phyloP scores from a whole-genome alignment of 2,329 filamentous ascomycete genomes.

The Sporothrix pallida region DNA sequence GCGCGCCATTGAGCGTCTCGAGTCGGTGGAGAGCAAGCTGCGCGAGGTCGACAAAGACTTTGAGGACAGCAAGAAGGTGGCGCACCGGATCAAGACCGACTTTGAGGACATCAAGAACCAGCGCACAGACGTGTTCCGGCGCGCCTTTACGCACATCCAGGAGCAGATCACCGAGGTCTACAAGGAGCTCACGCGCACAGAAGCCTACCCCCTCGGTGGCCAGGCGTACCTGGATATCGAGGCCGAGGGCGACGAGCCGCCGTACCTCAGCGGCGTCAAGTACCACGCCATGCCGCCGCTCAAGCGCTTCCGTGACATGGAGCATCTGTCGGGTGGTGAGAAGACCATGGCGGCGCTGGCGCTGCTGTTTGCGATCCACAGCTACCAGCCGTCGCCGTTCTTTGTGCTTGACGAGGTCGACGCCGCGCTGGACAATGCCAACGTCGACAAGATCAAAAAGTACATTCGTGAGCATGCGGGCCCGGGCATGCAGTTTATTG shows the following conservation, averaged over 20 bases:
- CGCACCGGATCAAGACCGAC: conserved; percentile 54
- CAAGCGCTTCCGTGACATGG: conserved; percentile 99
- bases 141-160: conserved; percentile 91
- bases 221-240: conserved; percentile 86
- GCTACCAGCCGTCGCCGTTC: conserved; percentile 93
- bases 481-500: conserved; percentile 98
- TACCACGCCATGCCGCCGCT: conserved; percentile 99
- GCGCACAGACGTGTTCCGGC: conserved; percentile 90
- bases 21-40: conserved; percentile 81
- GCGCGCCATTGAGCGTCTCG: conserved; percentile 89
- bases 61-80: conserved; percentile 77
- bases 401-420: conserved; percentile 99
- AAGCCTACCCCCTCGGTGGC: conserved; percentile 92
- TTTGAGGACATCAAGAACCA: conserved; percentile 83
- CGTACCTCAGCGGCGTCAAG: conserved; percentile 93
- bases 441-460: conserved; percentile 93
- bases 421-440: conserved; percentile 96
- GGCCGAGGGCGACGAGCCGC: conserved; percentile 87
- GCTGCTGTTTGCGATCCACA: conserved; percentile 95
- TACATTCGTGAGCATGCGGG: conserved; percentile 94
- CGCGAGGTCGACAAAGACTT: conserved; percentile 87
- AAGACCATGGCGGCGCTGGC: conserved; percentile 98
- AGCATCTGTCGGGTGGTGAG: conserved; percentile 94
- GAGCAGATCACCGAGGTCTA: conserved; percentile 95
- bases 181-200: conserved; percentile 88